A percentile compares a stretch with the other conserved stretches of the same genome.
These are phyloP conservation scores for Mimosa bimucronata DNA, from an alignment of 306 rosid species.

Conservation along the genomic window DNA sequence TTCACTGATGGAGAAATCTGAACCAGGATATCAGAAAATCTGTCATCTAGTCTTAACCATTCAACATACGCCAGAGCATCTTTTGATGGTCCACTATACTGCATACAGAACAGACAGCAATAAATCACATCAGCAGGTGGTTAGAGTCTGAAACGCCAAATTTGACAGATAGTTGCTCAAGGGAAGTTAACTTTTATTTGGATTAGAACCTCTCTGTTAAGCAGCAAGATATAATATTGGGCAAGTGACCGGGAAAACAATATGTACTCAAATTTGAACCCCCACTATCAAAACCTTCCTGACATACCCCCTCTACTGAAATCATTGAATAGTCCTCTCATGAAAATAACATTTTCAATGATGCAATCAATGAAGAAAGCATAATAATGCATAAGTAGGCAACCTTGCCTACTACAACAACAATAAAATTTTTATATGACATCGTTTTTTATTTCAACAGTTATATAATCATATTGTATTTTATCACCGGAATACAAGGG, in stretches of 20 bases:
- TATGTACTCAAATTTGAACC: neutral
- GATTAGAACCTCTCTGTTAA: neutral
- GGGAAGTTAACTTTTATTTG: neutral
- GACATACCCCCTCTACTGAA: no score
- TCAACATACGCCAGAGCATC: conserved; percentile 75
- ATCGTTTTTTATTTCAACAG: no score
- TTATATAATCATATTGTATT: no score
- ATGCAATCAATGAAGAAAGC: no score
- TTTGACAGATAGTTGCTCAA: neutral
- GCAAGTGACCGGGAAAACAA: neutral
- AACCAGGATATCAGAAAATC: conserved; percentile 71
- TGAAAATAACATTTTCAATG: no score
- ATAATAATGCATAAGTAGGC: no score
- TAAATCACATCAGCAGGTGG: conserved; percentile 37
- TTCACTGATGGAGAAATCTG: conserved; percentile 75
- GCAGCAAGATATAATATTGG: neutral
- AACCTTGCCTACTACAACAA: no score
- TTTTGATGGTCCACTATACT: conserved; percentile 92
- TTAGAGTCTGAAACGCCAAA: conserved; percentile 17
- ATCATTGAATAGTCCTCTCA: no score
- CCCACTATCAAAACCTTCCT: neutral
- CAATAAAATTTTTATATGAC: no score
- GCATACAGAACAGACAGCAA: conserved; percentile 49
- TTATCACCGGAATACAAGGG: no score
- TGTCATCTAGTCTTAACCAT: conserved; percentile 78